Base-by-base conservation (phyloP, 441 rosid species). In the Euphorbia celastroides region DNA sequence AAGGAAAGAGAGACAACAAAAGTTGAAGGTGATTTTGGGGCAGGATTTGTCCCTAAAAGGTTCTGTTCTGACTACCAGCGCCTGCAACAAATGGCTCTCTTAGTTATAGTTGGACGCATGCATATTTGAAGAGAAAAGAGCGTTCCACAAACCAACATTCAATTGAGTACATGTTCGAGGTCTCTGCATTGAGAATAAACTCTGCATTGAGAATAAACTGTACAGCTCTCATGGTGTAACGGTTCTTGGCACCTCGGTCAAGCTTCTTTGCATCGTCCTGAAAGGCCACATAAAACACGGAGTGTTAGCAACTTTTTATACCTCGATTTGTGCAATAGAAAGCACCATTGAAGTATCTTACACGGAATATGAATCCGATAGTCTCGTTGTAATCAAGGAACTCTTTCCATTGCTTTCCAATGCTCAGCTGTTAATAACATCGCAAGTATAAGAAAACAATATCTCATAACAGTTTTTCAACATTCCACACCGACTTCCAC, bases 371-470 rank as follows among this genome's bases (percentile, higher is more conserved):
- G 79, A 88, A 93, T 44, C 98, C 94, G 0, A 87, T 83, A 59
- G 63, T 62, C 7, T 73, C 91, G 41, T 82, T 88, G 78, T 74
- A 81, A 72, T 86, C 86, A 9, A 90, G 82, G 23, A 87, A 66
- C 76, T 84, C 94, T 77, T 87, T 93, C 98, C 95, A 90, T 67
- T 93, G 96, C 67, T 78, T 86, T 66, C 95, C 98, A 64, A 89
- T 89, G 84, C 96, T 93, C 63, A 84, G 34, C 97, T 93, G 83
- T 71, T 66, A 11, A 20, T 51, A 19, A 7, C 0, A 51, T 19
- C 19, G 2, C 8, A 12, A 19, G 22, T 2, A 19, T 20, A 7
- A 51, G 55, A 44, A n/a, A 50, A n/a, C 23, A 19, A n/a, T 17
- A 13, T 46, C 2, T 4, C 52, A 44, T 7, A 14, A 13, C 52